phyloP scores from a whole-genome alignment of 2,329 filamentous ascomycete genomes.

The Xylariaceae sp. region DNA sequence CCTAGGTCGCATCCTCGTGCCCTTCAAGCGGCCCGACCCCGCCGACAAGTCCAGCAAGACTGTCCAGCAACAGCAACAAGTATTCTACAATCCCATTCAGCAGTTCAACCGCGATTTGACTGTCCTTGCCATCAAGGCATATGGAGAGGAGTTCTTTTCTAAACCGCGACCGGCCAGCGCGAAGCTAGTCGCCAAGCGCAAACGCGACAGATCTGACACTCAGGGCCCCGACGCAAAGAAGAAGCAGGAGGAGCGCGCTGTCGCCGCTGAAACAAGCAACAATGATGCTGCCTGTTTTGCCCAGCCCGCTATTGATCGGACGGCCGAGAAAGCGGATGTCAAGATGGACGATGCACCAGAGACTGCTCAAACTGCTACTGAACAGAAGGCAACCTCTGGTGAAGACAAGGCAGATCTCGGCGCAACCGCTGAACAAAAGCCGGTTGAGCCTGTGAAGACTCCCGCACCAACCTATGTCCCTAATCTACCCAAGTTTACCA shows the following conservation, averaged over 20 bases:
- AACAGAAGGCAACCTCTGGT: not conserved
- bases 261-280: slow-evolving; percentile 10
- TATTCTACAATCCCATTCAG: slow-evolving; percentile 98
- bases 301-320: slow-evolving; percentile 1
- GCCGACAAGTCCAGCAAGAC: slow-evolving; percentile 35
- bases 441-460: slow-evolving; percentile 16
- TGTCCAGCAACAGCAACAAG: slow-evolving; percentile 62
- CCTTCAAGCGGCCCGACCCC: slow-evolving; percentile 35
- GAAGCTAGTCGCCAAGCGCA: slow-evolving; percentile 35
- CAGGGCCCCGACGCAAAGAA: slow-evolving; percentile 22
- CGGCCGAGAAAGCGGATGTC: slow-evolving; percentile 11
- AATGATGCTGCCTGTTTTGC: slow-evolving; percentile 3
- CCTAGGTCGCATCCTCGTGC: slow-evolving; percentile 52
- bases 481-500: slow-evolving; percentile 57
- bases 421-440: slow-evolving; percentile 3
- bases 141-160: slow-evolving; percentile 63
- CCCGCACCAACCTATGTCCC: slow-evolving; percentile 20
- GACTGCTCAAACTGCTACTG: not conserved
- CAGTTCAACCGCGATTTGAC: slow-evolving; percentile 97
- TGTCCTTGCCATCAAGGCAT: slow-evolving; percentile 84
- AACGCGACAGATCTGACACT: slow-evolving; percentile 17
- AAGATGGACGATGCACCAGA: slow-evolving; percentile 24
- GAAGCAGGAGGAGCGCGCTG: slow-evolving; percentile 17
- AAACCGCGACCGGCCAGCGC: slow-evolving; percentile 40
- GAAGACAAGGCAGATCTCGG: slow-evolving; percentile 1